phyloP scores from a whole-genome alignment of 768 basidiomycete genomes.

The Boletus subcaerulescens region DNA sequence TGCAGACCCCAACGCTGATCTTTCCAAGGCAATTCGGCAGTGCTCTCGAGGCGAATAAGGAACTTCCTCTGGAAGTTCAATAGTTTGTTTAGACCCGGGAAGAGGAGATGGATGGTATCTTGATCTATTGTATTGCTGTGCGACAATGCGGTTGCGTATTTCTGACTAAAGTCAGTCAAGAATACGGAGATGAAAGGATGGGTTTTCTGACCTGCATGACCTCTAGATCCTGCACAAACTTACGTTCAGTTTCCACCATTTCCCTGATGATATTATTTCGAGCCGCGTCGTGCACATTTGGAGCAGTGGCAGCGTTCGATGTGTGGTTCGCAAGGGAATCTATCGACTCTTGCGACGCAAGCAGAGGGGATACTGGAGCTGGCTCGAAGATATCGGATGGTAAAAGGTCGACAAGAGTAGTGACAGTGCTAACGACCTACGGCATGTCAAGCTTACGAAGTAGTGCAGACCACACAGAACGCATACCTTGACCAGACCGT shows the following conservation, averaged over 20 bases:
- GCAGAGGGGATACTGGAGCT: constrained; percentile 52
- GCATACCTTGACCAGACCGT: constrained; percentile 90
- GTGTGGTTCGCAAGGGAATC: constrained; percentile 54
- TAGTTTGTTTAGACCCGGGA: constrained; percentile 91
- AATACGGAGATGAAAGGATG: constrained; percentile 1
- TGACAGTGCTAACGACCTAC: constrained; percentile 88
- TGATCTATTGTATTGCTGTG: constrained; percentile 85
- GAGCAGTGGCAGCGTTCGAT: constrained; percentile 38
- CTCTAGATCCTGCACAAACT: constrained; percentile 95
- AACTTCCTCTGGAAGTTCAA: constrained; percentile 96
- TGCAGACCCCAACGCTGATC: constrained; percentile 86
- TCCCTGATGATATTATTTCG: constrained; percentile 81
- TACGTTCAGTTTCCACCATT: constrained; percentile 91
- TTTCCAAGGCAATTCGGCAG: constrained; percentile 76
- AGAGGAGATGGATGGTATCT: constrained; percentile 93
- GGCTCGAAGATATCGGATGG: constrained; percentile 67
- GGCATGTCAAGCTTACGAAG: neutral
- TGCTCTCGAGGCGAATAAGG: constrained; percentile 85
- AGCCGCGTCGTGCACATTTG: constrained; percentile 61
- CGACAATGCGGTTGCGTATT: constrained; percentile 83
- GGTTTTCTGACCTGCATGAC: constrained; percentile 77
- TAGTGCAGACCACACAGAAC: neutral
- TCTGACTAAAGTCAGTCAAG: constrained; percentile 44
- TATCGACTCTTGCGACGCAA: constrained; percentile 55
- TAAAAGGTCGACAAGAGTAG: constrained; percentile 75